phyloP scores from a whole-genome alignment of 257 asterid species.

The Buddleja alternifolia region DNA sequence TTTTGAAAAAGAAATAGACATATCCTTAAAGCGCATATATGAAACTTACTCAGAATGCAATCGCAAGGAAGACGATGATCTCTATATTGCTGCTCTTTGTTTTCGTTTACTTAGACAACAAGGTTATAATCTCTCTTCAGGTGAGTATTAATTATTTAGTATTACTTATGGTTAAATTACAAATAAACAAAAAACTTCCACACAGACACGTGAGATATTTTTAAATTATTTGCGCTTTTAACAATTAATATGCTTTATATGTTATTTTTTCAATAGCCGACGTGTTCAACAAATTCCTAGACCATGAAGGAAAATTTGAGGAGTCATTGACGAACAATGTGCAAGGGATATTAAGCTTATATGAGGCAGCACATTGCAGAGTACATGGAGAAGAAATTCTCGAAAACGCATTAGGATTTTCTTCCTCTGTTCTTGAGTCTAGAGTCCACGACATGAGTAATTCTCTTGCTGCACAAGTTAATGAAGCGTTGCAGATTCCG shows the following conservation, averaged over 20 bases:
- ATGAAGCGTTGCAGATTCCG: conserved; percentile 33
- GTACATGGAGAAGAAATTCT: conserved; percentile 35
- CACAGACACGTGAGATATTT: too few relatives aligned
- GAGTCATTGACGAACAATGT: conserved; percentile 6
- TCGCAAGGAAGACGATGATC: conserved; percentile 3
- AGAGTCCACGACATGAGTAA: background rate
- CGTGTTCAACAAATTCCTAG: conserved; percentile 32
- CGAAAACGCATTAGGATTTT: conserved; percentile 41
- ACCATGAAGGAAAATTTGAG: conserved; percentile 30
- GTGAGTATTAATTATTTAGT: background rate
- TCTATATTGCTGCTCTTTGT: conserved; percentile 34
- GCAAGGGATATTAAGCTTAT: conserved; percentile 34
- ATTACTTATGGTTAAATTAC: background rate
- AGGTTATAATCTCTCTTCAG: conserved; percentile 32
- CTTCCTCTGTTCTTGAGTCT: conserved; percentile 26
- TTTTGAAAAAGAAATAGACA: conserved; percentile 6
- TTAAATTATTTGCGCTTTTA: background rate
- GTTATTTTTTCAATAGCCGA: conserved; percentile 8
- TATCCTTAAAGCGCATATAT: background rate
- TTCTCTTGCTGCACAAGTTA: conserved; percentile 2
- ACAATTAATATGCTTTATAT: background rate
- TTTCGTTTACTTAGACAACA: conserved; percentile 45
- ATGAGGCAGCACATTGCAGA: conserved; percentile 37
- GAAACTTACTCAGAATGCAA: too few relatives aligned
- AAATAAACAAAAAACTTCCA: too few relatives aligned